phyloP scores from a whole-genome alignment of 1,284 basidiomycete species.

The Puccinia coronata region DNA sequence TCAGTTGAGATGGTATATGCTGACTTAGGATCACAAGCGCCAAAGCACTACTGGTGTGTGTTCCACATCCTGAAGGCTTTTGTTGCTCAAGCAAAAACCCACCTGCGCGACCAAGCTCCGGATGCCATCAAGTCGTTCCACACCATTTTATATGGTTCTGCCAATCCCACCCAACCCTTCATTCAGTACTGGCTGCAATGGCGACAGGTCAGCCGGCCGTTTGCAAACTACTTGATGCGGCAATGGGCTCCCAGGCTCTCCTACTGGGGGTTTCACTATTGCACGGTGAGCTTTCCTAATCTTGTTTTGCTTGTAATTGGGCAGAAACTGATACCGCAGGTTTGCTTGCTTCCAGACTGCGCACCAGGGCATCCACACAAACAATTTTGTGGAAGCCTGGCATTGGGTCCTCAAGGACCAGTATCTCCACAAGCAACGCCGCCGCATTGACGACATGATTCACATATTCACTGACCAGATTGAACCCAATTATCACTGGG shows the following conservation, averaged over 20 bases:
- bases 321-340: no score
- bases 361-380: no score
- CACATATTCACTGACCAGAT: no score
- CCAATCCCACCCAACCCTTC: background rate
- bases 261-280: background rate
- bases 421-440: no score
- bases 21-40: background rate
- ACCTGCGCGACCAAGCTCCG: background rate
- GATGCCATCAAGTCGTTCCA: background rate
- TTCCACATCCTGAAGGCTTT: constrained; percentile 6
- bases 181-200: background rate
- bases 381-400: no score
- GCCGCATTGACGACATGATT: no score
- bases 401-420: no score
- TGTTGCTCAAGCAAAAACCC: background rate
- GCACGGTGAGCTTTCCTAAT: background rate
- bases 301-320: no score
- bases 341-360: no score
- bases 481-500: no score
- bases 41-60: constrained; percentile 17
- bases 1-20: background rate
- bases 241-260: background rate
- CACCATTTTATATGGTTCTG: background rate
- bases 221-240: background rate
- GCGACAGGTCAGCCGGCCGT: background rate